Base-by-base conservation (phyloP, 257 asterid genomes). In the Fraxinus cuspidata region DNA sequence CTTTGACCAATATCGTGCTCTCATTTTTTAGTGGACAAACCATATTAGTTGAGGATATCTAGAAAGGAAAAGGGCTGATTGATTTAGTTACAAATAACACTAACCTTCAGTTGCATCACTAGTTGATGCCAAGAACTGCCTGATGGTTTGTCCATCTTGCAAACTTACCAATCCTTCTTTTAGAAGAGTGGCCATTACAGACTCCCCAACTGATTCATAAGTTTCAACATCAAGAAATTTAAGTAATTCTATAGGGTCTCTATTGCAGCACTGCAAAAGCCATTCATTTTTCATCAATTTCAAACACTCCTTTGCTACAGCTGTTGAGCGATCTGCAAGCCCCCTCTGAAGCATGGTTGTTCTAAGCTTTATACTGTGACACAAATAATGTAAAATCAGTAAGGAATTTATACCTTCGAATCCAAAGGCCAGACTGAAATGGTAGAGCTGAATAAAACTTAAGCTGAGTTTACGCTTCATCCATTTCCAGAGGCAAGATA, bases 181-280 rank as follows among this genome's bases (percentile, higher is more conserved):
- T 74, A 90, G 82, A 64, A 96, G 88, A 77, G 85, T 85, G 75
- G 81, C 74, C 87, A 92, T 85, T 73, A 90, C 98, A 44, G 87
- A 86, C 85, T 88, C 99, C 69, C 96, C 98, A 27, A 89, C 94
- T 60, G 83, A 84, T 85, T 96, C 99, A 85, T 95, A 95, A 77
- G 99, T 95, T 89, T 95, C 99, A 74, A 95, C 98, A 83, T 95
- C 99, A 77, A 95, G 97, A 84, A 77, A 95, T 81, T 89, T 89
- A 74, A 95, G 93, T 72, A 95, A 89, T 82, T 86, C 84, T 69
- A 91, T 77, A 60, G 91, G 92, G 84, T 93, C 90, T 73, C 90
- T 94, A 35, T 87, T 87, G 92, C 99, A 91, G 83, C 87, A 84
- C 77, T 93, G 91, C 63, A 81, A 89, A 71, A 93, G 97, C 99